phyloP scores from a whole-genome alignment of 768 basidiomycete genomes.

The Macrolepiota fuliginosa region DNA sequence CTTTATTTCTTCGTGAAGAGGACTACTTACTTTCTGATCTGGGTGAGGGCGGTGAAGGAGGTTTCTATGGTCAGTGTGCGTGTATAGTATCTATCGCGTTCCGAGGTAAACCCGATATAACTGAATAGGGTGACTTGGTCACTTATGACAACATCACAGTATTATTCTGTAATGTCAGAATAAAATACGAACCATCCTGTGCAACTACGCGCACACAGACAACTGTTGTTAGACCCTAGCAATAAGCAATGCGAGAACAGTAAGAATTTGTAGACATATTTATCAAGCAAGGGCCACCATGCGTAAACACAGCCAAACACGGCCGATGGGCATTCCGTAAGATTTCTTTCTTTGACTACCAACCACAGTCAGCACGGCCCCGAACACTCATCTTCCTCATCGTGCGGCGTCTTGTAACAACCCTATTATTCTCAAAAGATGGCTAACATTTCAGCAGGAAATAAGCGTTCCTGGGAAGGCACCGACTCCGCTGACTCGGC shows the following conservation, averaged over 20 bases:
- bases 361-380: neutral
- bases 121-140: no score
- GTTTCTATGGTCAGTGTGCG: neutral
- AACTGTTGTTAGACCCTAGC: no score
- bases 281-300: neutral
- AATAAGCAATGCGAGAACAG: no score
- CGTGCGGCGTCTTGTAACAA: conserved; percentile 15
- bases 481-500: conserved; percentile 35
- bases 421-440: conserved; percentile 39
- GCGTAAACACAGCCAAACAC: neutral
- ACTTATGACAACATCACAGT: neutral
- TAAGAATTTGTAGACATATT: no score
- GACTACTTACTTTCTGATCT: neutral
- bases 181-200: no score
- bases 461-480: conserved; percentile 77
- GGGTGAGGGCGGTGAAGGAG: neutral
- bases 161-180: no score
- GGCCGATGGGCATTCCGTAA: neutral
- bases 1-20: neutral
- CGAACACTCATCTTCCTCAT: conserved; percentile 11
- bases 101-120: neutral
- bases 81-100: neutral
- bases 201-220: no score
- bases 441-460: conserved; percentile 85
- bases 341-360: neutral